Base-by-base conservation (phyloP, 345 rosid species). In the Pistacia atlantica region DNA sequence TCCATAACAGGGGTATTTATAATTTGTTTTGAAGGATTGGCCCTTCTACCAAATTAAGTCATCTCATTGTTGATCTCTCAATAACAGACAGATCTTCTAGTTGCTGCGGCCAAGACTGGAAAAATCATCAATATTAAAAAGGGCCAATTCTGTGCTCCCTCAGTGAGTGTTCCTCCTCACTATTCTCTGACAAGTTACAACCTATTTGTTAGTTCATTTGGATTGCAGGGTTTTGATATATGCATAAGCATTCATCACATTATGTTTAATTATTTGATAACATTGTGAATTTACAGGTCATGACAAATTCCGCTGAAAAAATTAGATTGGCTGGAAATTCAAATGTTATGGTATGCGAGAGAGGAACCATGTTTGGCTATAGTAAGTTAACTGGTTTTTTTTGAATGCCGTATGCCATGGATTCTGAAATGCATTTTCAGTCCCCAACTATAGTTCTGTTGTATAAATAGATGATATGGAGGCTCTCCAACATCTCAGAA, bases 341-440 rank as follows among this genome's bases (percentile, higher is more conserved):
- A 60, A 88, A 95, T 82, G 97, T 95, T 72, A 95, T 95, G 99
- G 97, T 95, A 72, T 93, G 99, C 45, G 97, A 95, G 80, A 88
- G 99, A 78, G 99, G 99, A 84, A 93, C 99, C 69, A 95, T 95
- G 98, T 95, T 95, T 84, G 99, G 99, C 67, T 95, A 93, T 78
- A 90, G 99, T 95, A 92, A 93, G 98, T 88, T 46, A 25, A 14
- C 75, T 5, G n/a, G 11, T 45, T 13, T 69, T 49, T 56, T 37
- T 45, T 25, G 6, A 60, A 3, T 45, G 42, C 42, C 25, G 4
- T 45, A 14, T 55, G 52, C 18, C 45, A 65, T 62, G 46, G 58
- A 25, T 28, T 25, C 37, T 49, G 58, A 49, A 71, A 20, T n/a
- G 45, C 58, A 48, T 63, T 58, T 48, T 55, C 18, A 38, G 25